A percentile compares a stretch with the other conserved stretches of the same genome.
Conservation (phyloP, 805 yeast species). For the Metschnikowia kunwiensis region DNA sequence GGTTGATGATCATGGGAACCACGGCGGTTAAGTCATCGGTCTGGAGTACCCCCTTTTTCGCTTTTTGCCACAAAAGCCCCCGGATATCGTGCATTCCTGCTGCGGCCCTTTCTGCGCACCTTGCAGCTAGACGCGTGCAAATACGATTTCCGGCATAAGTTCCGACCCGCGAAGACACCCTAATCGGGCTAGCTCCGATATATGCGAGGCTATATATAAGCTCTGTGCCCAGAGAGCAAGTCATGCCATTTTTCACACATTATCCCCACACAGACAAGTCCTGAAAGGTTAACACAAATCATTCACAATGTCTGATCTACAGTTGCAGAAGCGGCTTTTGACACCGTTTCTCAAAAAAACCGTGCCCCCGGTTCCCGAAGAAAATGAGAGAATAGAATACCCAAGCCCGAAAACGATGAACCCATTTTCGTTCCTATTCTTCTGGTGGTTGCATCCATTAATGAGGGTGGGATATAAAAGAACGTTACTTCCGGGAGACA, state of each 20-base stretch:
- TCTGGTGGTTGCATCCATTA: constrained; percentile 69
- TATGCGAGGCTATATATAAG: constrained; percentile 9
- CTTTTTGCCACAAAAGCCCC: too few species aligned
- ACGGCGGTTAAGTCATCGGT: too few species aligned
- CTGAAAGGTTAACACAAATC: too few species aligned
- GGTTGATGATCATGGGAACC: too few species aligned
- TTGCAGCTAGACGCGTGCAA: constrained; percentile 2
- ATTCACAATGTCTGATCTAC: constrained; percentile 11
- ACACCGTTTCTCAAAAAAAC: constrained; percentile 33
- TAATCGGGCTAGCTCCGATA: constrained; percentile 11
- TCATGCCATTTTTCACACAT: neutral
- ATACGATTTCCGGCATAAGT: constrained; percentile 1
- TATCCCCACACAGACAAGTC: too few species aligned
- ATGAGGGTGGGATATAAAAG: constrained; percentile 68
- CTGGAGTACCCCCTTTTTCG: too few species aligned
- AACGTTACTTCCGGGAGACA: constrained; percentile 62
- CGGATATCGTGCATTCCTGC: too few species aligned
- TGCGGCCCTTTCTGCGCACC: too few species aligned
- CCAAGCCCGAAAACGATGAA: constrained; percentile 47
- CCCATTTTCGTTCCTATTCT: constrained; percentile 42
- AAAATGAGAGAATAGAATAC: constrained; percentile 46
- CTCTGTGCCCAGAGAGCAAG: neutral
- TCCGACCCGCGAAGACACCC: constrained; percentile 9
- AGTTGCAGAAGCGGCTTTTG: constrained; percentile 33
- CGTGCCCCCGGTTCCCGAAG: constrained; percentile 50